Conservation (phyloP, 2,329 filamentous ascomycete species). For the Orbilia quercus region DNA sequence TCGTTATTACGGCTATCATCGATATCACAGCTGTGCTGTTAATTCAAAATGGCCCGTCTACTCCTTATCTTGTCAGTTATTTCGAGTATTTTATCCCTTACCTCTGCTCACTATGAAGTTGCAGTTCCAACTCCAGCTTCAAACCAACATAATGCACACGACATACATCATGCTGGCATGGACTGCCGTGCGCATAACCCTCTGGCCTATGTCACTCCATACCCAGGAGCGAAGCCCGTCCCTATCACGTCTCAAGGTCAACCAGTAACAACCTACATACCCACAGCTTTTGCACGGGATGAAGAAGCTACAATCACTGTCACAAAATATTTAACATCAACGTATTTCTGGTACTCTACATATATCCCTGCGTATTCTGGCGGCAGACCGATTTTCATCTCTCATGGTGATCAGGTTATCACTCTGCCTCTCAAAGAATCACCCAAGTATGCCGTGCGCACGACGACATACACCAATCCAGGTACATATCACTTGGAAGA, state of each 20-base stretch:
- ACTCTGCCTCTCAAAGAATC: constrained; percentile 19
- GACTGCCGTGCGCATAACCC: constrained; percentile 6
- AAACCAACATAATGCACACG: background rate
- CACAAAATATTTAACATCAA: constrained; percentile 33
- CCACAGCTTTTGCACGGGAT: constrained; percentile 2
- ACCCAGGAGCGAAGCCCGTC: constrained; percentile 25
- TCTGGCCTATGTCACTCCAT: constrained; percentile 35
- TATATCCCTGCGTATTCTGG: constrained; percentile 22
- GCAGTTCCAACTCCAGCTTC: constrained; percentile 3
- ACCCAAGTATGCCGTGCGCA: constrained; percentile 27
- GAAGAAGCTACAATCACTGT: background rate
- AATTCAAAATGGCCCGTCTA: constrained; percentile 32
- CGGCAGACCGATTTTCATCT: constrained; percentile 29
- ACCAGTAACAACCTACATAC: constrained; percentile 38
- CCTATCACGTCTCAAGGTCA: constrained; percentile 43
- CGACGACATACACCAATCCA: constrained; percentile 17
- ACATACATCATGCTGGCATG: background rate
- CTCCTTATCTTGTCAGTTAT: constrained; percentile 30
- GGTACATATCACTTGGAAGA: constrained; percentile 5
- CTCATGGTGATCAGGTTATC: constrained; percentile 33
- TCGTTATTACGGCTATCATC: constrained; percentile 1
- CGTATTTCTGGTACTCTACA: constrained; percentile 51
- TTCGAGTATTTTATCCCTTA: constrained; percentile 23
- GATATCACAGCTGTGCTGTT: constrained; percentile 39
- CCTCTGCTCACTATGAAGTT: constrained; percentile 4